A percentile compares a stretch with the other conserved stretches of the same genome.
These are phyloP conservation scores for Ramularia endophylla DNA, from an alignment of 2,329 filamentous ascomycete species.

Conservation along the genomic window DNA sequence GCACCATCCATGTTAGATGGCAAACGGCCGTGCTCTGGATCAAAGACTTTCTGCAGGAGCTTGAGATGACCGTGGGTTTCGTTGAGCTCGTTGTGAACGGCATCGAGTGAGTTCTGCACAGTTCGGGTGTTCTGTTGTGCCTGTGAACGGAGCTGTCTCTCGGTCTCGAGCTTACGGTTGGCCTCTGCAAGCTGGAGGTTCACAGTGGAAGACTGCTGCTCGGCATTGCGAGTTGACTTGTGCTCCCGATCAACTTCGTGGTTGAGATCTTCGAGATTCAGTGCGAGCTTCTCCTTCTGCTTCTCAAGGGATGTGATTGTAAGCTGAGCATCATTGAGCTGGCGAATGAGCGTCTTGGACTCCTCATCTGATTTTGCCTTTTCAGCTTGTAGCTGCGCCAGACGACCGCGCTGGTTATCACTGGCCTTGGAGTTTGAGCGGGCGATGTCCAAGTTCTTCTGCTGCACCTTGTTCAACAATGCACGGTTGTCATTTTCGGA, in stretches of 20 bases:
- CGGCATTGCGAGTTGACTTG: conserved; percentile 81
- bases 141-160: conserved; percentile 76
- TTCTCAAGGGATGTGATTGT: conserved; percentile 82
- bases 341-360: conserved; percentile 70
- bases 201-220: conserved; percentile 75
- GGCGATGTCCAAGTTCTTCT: conserved; percentile 94
- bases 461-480: conserved; percentile 93
- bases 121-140: conserved; percentile 80
- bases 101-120: conserved; percentile 71
- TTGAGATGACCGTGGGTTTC: conserved; percentile 76
- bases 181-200: conserved; percentile 81
- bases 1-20: conserved; percentile 62
- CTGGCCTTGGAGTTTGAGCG: conserved; percentile 79
- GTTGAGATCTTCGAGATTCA: conserved; percentile 84
- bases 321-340: conserved; percentile 79
- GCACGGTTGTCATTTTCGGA: conserved; percentile 96
- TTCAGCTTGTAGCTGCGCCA: conserved; percentile 71
- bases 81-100: conserved; percentile 71
- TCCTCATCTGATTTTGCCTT: conserved; percentile 80
- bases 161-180: conserved; percentile 84
- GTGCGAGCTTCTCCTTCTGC: conserved; percentile 84
- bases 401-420: conserved; percentile 73
- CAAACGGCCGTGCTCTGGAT: conserved; percentile 53
- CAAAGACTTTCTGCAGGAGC: conserved; percentile 77
- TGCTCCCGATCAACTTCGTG: conserved; percentile 88